These are phyloP conservation scores for Saccharomyces hybrid DNA, from an alignment of 1,139 yeast species.

Conservation along the genomic window DNA sequence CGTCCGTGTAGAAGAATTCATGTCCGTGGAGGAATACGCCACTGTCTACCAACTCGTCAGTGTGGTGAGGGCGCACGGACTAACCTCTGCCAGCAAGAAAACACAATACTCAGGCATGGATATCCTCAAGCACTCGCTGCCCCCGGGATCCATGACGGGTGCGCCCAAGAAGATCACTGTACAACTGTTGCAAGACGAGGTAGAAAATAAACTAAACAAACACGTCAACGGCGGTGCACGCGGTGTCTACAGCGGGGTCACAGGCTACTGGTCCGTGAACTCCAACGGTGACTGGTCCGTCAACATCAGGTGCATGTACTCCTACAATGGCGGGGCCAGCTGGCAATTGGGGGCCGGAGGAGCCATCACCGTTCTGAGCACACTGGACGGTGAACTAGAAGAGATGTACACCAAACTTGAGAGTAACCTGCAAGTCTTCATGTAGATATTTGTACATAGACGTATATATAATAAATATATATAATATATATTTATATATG, in stretches of 20 bases:
- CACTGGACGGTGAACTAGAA: constrained; percentile 77
- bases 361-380: constrained; percentile 86
- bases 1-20: constrained; percentile 68
- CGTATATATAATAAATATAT: background rate
- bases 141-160: constrained; percentile 99
- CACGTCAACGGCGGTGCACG: constrained; percentile 43
- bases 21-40: constrained; percentile 87
- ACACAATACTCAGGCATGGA: constrained; percentile 61
- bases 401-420: constrained; percentile 79
- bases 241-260: constrained; percentile 89
- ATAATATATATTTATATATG: background rate
- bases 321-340: constrained; percentile 39
- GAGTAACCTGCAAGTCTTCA: constrained; percentile 66
- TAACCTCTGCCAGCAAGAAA: constrained; percentile 10
- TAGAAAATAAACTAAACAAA: constrained; percentile 34
- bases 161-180: constrained; percentile 95
- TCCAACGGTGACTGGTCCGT: constrained; percentile 96
- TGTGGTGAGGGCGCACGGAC: constrained; percentile 64
- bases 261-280: constrained; percentile 89
- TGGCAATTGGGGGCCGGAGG: constrained; percentile 99
- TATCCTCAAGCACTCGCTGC: constrained; percentile 66
- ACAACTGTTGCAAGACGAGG: constrained; percentile 53
- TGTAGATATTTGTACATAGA: background rate
- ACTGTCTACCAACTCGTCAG: constrained; percentile 90
- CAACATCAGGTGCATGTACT: constrained; percentile 74